phyloP scores from a whole-genome alignment of 352 stramenopile species.

The Globisporangium spinosum region DNA sequence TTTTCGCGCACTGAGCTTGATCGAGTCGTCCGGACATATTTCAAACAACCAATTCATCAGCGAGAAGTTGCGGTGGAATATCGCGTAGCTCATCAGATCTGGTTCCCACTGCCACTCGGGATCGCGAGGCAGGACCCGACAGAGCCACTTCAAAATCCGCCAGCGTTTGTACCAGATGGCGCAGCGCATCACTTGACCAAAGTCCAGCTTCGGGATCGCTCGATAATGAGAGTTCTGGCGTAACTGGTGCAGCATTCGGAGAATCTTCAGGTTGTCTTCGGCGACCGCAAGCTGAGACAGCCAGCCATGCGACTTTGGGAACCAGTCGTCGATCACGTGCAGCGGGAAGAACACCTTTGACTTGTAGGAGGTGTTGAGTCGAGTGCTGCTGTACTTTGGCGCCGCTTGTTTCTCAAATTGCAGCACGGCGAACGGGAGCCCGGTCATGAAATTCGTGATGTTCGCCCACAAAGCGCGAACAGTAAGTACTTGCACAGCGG shows the following conservation, averaged over 20 bases:
- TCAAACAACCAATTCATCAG: constrained; percentile 7
- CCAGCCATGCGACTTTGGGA: not conserved
- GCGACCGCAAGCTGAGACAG: constrained; percentile 6
- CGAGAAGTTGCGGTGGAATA: constrained; percentile 5
- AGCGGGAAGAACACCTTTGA: constrained; percentile 5
- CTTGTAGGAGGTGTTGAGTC: not conserved
- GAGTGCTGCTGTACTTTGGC: not conserved
- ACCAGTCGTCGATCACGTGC: not conserved
- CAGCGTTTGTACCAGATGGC: constrained; percentile 10
- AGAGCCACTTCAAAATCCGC: constrained; percentile 8
- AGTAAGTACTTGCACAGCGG: not conserved
- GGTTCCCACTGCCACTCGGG: constrained; percentile 1
- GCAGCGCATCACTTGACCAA: constrained; percentile 5
- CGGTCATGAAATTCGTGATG: constrained; percentile 2
- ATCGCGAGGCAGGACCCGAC: not conserved
- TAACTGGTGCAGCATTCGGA: not conserved
- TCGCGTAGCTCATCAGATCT: constrained; percentile 5
- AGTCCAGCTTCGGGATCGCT: not conserved
- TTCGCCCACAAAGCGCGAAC: not conserved
- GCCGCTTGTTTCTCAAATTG: not conserved
- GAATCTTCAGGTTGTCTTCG: not conserved
- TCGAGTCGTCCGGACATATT: not conserved
- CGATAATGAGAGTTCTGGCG: not conserved
- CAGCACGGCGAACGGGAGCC: constrained; percentile 1
- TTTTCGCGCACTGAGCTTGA: not conserved